phyloP scores from a whole-genome alignment of 2,329 filamentous ascomycete species.

The Chrysosporium keratinophilum region DNA sequence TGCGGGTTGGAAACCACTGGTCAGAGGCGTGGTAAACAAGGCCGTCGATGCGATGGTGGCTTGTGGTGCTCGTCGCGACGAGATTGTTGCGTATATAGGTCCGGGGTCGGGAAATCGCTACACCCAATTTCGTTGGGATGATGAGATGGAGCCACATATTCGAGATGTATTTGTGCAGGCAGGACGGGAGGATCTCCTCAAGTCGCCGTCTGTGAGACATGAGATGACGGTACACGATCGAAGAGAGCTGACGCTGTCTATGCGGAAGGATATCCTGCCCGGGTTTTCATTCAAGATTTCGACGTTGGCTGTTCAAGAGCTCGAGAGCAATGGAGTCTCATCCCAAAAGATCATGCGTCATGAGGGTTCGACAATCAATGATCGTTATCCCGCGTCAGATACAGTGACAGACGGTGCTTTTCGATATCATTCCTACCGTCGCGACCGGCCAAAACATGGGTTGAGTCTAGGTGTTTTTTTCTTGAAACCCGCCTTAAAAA shows the following conservation, averaged over 20 bases:
- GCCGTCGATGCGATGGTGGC: constrained; percentile 7
- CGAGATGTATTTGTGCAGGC: constrained; percentile 11
- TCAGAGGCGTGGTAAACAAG: constrained; percentile 7
- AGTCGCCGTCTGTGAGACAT: not conserved
- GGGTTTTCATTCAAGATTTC: constrained; percentile 6
- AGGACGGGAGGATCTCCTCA: constrained; percentile 4
- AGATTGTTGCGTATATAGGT: constrained; percentile 11
- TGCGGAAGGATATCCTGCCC: constrained; percentile 1
- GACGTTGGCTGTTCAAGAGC: constrained; percentile 1
- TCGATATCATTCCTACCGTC: constrained; percentile 11
- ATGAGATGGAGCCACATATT: constrained; percentile 2
- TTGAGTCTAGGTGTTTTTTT: constrained; percentile 8
- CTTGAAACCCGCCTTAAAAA: not conserved
- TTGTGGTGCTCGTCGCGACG: constrained; percentile 1
- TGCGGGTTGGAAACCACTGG: constrained; percentile 12
- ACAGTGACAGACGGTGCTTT: not conserved
- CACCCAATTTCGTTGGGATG: constrained; percentile 6
- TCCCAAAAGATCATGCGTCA: constrained; percentile 3
- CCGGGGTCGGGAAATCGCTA: constrained; percentile 8
- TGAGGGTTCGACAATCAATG: constrained; percentile 5
- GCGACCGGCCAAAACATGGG: constrained; percentile 10
- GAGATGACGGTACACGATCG: constrained; percentile 4
- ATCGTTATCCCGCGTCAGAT: not conserved
- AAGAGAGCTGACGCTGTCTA: not conserved
- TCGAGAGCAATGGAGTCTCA: constrained; percentile 1